phyloP scores from a whole-genome alignment of 371 early-diverging fungal species.

The Capniomyces stellatus region DNA sequence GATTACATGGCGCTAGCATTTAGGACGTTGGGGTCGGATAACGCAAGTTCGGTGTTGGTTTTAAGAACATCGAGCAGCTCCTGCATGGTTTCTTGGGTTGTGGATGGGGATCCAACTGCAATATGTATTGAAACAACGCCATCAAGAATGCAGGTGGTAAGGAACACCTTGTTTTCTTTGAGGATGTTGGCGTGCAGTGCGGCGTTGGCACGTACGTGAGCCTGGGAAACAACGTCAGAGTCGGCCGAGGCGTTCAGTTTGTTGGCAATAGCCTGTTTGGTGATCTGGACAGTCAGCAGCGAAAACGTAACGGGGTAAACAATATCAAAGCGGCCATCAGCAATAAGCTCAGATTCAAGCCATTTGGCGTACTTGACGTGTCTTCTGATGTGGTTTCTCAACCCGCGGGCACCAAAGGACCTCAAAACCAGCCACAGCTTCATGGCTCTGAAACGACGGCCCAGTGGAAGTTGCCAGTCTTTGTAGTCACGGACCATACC shows the following conservation, averaged over 20 bases:
- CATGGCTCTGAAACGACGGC: constrained; percentile 33
- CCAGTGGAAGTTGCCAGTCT: constrained; percentile 36
- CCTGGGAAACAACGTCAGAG: background rate
- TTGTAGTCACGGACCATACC: constrained; percentile 31
- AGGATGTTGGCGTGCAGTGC: background rate
- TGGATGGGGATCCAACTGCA: background rate
- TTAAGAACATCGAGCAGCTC: background rate
- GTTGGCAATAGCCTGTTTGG: constrained; percentile 4
- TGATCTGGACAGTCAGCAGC: constrained; percentile 26
- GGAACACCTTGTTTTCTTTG: constrained; percentile 15
- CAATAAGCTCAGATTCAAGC: constrained; percentile 16
- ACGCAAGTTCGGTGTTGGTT: background rate
- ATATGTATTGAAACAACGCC: background rate
- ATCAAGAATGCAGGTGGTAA: background rate
- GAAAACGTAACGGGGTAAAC: constrained; percentile 23
- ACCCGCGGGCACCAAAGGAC: constrained; percentile 29
- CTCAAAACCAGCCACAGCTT: constrained; percentile 46
- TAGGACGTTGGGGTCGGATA: background rate
- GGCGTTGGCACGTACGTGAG: background rate
- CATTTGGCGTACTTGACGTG: constrained; percentile 22
- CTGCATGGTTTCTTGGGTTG: background rate
- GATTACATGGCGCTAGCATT: background rate
- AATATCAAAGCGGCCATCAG: constrained; percentile 26
- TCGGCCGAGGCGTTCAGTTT: background rate
- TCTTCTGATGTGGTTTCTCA: constrained; percentile 28